Base-by-base conservation (phyloP, 2,329 filamentous ascomycete genomes). In the Colletotrichum sp. region DNA sequence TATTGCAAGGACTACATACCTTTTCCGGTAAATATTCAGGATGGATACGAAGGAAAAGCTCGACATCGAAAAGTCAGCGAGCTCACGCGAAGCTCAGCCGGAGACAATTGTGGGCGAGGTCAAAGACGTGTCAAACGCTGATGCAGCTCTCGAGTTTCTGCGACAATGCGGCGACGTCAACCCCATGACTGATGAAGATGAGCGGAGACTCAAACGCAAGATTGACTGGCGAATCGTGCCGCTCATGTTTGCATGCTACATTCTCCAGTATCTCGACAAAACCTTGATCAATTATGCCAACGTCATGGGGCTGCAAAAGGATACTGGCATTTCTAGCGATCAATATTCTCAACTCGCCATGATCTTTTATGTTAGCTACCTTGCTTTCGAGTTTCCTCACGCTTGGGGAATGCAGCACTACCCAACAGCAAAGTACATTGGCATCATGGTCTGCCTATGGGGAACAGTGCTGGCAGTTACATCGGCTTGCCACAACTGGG, bases 331-430 rank as follows among this genome's bases (percentile, higher is more conserved):
- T n/a, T 86, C 82, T 0, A 90, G 89, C 1, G 86, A 88, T 73
- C 86, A 92, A 74, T 92, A 92, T 82, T 91, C 90, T 0, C 81
- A 92, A 18, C 81, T 92, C 26, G 88, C 89, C 26, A 91, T 89
- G 9, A 91, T 93, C 55, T 85, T 87, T 1, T 86, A 91, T 2
- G 90, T 93, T 26, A 91, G 90, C 3, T 91, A 93, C 80, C 85
- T 93, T 43, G 88, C 83, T 43, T 92, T 90, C 88, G 89, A 92
- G 76, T 93, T 2, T 90, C 90, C 0, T 89, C 90, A 77, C 85
- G 89, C 4, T 88, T 91, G 65, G 55, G 82, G 93, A 9, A 91
- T 93, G 89, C 88, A 91, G 1, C 66, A 78, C 0, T 83, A 88
- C 4, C 73, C 70, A 4, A 76, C 70, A 1, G 70, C 70, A 8